phyloP scores from a whole-genome alignment of 257 asterid genomes.

The Solanum arcanum region DNA sequence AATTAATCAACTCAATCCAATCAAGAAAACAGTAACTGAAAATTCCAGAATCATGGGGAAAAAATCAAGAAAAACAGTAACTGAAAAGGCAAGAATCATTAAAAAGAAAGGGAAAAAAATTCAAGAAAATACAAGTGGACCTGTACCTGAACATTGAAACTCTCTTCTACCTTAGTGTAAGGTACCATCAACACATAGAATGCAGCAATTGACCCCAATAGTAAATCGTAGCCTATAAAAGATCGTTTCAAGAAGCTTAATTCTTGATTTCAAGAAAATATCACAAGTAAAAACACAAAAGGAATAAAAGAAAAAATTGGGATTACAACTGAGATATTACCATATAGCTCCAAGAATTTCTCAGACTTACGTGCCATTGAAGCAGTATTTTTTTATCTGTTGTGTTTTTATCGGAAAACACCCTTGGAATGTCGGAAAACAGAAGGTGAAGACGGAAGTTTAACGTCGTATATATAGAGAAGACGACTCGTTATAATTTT shows the following conservation, averaged over 20 bases:
- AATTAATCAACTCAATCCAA: neutral
- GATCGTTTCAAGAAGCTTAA: neutral
- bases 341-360: slow-evolving; percentile 9
- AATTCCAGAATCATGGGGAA: neutral
- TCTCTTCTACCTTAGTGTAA: slow-evolving; percentile 94
- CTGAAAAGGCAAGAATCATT: neutral
- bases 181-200: slow-evolving; percentile 82
- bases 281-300: neutral
- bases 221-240: slow-evolving; percentile 64
- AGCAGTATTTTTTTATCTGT: neutral
- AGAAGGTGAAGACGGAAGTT: neutral
- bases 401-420: neutral
- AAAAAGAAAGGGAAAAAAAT: neutral
- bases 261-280: neutral
- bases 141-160: slow-evolving; percentile 87
- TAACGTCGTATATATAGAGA: neutral
- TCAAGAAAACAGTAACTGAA: neutral
- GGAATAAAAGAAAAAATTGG: neutral
- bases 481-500: neutral
- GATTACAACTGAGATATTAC: neutral
- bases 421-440: neutral
- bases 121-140: neutral
- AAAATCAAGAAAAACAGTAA: neutral
- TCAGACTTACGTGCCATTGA: slow-evolving; percentile 11
- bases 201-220: slow-evolving; percentile 74